A percentile compares a stretch with the other conserved stretches of the same genome.
phyloP scores from a whole-genome alignment of 371 early-diverging fungal species.

The Syncephalastrum sp. region DNA sequence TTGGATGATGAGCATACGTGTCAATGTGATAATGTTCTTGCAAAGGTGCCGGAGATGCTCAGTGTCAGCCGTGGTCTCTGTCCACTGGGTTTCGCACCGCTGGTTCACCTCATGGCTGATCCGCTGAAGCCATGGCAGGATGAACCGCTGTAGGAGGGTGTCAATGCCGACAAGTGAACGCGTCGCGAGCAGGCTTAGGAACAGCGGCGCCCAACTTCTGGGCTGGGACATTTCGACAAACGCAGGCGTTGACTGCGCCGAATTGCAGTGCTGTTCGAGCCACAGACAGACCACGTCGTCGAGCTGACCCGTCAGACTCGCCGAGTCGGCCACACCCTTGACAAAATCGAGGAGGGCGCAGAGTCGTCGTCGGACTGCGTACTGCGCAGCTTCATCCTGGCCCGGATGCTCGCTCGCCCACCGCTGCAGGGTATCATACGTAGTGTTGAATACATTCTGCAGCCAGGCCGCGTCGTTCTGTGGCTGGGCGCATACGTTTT shows the following conservation, averaged over 20 bases:
- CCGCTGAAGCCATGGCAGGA: conserved; percentile 42
- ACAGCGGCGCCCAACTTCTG: conserved; percentile 49
- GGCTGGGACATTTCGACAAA: conserved; percentile 31
- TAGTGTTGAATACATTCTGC: conserved; percentile 35
- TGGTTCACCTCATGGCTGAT: conserved; percentile 34
- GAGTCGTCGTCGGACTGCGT: conserved; percentile 29
- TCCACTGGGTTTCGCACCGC: conserved; percentile 20
- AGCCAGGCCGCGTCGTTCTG: conserved; percentile 44
- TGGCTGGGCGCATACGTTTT: conserved; percentile 37
- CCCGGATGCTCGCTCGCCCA: conserved; percentile 28
- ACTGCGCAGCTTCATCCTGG: conserved; percentile 11
- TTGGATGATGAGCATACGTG: conserved; percentile 51
- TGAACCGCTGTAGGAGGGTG: conserved; percentile 37
- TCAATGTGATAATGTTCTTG: conserved; percentile 45
- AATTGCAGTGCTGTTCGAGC: conserved; percentile 22
- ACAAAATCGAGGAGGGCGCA: conserved; percentile 31
- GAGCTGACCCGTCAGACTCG: conserved; percentile 37
- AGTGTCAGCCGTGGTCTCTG: conserved; percentile 23
- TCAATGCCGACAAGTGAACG: conserved; percentile 45
- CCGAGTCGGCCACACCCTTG: conserved; percentile 25
- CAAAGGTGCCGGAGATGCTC: conserved; percentile 41
- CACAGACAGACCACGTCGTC: conserved; percentile 37
- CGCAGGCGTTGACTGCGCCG: conserved; percentile 14
- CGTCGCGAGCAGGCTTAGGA: conserved; percentile 47
- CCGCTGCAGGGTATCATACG: conserved; percentile 39